Base-by-base conservation (phyloP, 768 basidiomycete genomes). In the Vararia minispora region DNA sequence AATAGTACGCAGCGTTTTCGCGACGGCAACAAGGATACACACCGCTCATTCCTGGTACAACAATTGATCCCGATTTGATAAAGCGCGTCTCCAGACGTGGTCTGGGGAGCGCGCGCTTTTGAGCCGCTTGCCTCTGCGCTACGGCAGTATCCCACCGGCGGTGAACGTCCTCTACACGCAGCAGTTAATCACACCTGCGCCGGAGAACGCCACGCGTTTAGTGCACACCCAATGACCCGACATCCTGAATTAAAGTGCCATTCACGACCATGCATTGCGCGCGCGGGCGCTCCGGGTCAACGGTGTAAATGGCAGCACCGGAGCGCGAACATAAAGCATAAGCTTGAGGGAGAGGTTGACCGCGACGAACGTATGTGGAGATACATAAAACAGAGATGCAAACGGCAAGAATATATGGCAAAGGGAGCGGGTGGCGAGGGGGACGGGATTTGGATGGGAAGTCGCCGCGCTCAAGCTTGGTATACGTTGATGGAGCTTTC, bases 1-100 rank as follows among this genome's bases (percentile, higher is more conserved):
- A n/a, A n/a, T n/a, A n/a, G n/a, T n/a, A n/a, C n/a, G n/a, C n/a
- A n/a, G n/a, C n/a, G n/a, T n/a, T n/a, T n/a, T n/a, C n/a, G n/a
- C n/a, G n/a, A n/a, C n/a, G n/a, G n/a, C n/a, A n/a, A n/a, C n/a
- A n/a, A n/a, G n/a, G 31, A 35, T 32, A 61, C 73, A 49, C 47
- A 81, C 80, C 81, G 53, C 69, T 79, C 40, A 87, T 53, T 1
- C 84, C 84, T 10, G 84, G 85, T 31, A 85, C 68, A 30, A 84
- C 57, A 37, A 80, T 72, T 29, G 80, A 69, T 11, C 71, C 74
- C 28, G 64, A 52, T 33, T 65, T 58, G 42, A 78, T 64, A 57
- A 65, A 72, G 35, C 65, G 72, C 39, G 75, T 57, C 37, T 56
- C 49, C 29, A 68, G 45, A 50, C 51, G 48, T 46, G 50, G 42